Percentiles rank a stretch among this genome's conserved stretches.
These are phyloP conservation scores for Nicotiana knightiana DNA, from an alignment of 257 asterid species.

Conservation along the genomic window DNA sequence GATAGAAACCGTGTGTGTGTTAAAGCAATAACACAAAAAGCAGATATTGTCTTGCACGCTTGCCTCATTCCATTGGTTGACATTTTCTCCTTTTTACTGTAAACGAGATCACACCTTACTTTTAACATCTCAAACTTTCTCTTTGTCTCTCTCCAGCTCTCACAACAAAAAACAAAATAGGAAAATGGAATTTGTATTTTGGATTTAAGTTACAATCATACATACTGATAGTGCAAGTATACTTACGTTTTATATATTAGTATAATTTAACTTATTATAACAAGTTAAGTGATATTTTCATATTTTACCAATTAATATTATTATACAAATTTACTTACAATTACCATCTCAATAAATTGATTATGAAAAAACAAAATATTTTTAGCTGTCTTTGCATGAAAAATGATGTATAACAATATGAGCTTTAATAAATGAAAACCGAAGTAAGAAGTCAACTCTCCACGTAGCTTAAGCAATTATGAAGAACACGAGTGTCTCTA, in stretches of 20 bases:
- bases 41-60: conserved; percentile 28
- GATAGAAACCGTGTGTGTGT: conserved; percentile 5
- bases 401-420: background rate
- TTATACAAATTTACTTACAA: too few species aligned
- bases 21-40: conserved; percentile 15
- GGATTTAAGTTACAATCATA: too few species aligned
- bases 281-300: too few species aligned
- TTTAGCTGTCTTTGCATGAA: too few species aligned
- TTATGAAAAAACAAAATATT: too few species aligned
- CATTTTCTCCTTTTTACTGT: background rate
- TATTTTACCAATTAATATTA: too few species aligned
- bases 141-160: background rate
- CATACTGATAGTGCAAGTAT: too few species aligned
- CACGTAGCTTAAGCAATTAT: background rate
- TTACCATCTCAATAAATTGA: too few species aligned
- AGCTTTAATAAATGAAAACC: background rate
- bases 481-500: background rate
- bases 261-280: too few species aligned
- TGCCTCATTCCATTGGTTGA: conserved; percentile 5
- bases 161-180: background rate
- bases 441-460: background rate
- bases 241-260: too few species aligned
- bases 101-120: background rate
- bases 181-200: too few species aligned
- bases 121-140: background rate